These are phyloP conservation scores for Breviolum minutum DNA, from an alignment of 73 alveolate genomes.

Conservation along the genomic window DNA sequence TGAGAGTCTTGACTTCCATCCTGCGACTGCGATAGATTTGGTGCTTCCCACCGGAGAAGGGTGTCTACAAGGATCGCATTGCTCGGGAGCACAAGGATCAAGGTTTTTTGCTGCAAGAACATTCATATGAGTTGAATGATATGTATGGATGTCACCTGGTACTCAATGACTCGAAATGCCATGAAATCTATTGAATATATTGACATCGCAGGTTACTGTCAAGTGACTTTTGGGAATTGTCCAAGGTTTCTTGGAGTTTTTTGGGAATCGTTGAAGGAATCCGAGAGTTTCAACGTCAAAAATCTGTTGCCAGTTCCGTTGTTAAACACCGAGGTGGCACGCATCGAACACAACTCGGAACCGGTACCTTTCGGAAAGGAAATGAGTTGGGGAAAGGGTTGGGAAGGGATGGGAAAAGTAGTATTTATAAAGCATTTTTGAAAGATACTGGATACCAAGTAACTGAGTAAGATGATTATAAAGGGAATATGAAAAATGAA, in stretches of 20 bases:
- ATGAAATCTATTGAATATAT: too few species aligned
- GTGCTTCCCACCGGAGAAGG: conserved; percentile 95
- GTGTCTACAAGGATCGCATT: conserved; percentile 62
- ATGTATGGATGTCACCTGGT: background rate
- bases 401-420: background rate
- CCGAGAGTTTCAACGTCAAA: background rate
- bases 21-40: conserved; percentile 24
- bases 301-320: background rate
- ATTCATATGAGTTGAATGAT: background rate
- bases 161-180: background rate
- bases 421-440: too few species aligned
- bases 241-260: too few species aligned
- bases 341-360: conserved; percentile 71
- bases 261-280: background rate
- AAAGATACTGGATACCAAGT: too few species aligned
- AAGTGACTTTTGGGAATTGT: too few species aligned
- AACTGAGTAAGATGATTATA: too few species aligned
- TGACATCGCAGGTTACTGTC: too few species aligned
- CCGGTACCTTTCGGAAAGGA: background rate
- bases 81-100: background rate
- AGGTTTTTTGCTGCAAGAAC: background rate
- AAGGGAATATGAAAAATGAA: too few species aligned
- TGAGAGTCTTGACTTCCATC: background rate
- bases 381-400: background rate
- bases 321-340: conserved; percentile 24